Evolutionary conservation across 1,284 basidiomycete species (phyloP).

Genomic region (Microbotryum lychnidis-dioicae): DNA sequence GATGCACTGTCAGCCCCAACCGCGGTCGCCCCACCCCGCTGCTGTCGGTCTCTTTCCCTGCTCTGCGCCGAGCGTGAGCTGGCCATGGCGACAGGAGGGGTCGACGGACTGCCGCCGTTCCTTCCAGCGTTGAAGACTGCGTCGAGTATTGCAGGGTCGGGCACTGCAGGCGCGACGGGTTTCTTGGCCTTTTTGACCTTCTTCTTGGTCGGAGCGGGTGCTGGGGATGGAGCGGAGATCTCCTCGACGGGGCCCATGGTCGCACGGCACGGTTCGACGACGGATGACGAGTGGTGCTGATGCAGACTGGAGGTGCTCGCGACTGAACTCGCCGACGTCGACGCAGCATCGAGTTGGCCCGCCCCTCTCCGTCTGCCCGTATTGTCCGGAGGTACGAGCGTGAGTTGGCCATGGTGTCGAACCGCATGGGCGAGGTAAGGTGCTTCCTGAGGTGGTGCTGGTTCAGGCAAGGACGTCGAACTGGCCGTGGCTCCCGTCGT

Average conservation of each 20-base stretch:
- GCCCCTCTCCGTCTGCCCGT: conserved; percentile 9
- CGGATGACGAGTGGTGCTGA: too few species aligned
- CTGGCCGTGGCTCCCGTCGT: background rate
- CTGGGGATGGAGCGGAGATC: background rate
- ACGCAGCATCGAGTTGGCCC: conserved; percentile 7
- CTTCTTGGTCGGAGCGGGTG: conserved; percentile 8
- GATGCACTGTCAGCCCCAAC: too few species aligned
- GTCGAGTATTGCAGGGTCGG: conserved; percentile 3
- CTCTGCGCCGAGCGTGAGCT: background rate
- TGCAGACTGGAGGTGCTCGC: background rate
- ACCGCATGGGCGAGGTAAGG: conserved; percentile 27
- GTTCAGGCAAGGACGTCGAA: conserved; percentile 1
- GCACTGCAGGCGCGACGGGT: background rate
- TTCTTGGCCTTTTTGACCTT: conserved; percentile 12
- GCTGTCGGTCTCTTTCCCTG: too few species aligned
- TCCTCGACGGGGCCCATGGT: background rate
- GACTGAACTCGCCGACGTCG: background rate
- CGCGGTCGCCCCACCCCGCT: too few species aligned
- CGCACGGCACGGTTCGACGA: too few species aligned
- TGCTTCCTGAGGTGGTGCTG: conserved; percentile 8
- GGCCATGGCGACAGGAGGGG: background rate
- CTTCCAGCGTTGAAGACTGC: conserved; percentile 27
- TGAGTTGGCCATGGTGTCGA: conserved; percentile 22
- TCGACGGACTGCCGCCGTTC: background rate
- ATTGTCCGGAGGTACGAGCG: conserved; percentile 30